phyloP scores from a whole-genome alignment of 805 yeast species.

The Candida fluviatilis region DNA sequence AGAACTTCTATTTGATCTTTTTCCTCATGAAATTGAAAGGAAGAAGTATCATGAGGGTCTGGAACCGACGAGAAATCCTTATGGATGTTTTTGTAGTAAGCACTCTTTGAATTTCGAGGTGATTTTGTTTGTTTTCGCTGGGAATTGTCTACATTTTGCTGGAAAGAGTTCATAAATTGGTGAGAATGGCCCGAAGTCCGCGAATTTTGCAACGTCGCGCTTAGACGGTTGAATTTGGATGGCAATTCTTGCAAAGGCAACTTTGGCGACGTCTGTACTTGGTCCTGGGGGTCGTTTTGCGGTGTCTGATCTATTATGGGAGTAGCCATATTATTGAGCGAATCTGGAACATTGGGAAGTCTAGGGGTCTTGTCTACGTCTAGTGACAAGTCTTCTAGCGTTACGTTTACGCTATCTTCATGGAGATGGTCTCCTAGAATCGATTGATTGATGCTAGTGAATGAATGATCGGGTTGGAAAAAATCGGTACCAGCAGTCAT shows the following conservation, averaged over 20 bases:
- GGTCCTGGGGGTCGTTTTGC: neutral
- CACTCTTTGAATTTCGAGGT: slow-evolving; percentile 7
- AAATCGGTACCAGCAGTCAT: neutral
- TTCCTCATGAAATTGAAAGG: slow-evolving; percentile 12
- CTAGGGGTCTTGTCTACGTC: slow-evolving; percentile 1
- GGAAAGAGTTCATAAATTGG: slow-evolving; percentile 34
- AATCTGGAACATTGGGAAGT: neutral
- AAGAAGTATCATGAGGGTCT: neutral
- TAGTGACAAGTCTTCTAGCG: neutral
- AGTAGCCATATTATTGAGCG: neutral
- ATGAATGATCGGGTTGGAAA: neutral
- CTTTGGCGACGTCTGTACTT: slow-evolving; percentile 3
- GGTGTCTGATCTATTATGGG: neutral
- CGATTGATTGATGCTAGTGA: neutral
- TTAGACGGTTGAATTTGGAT: slow-evolving; percentile 33
- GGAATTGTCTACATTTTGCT: slow-evolving; percentile 29
- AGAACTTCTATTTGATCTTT: slow-evolving; percentile 10
- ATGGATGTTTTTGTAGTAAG: slow-evolving; percentile 24
- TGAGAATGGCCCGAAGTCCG: slow-evolving; percentile 37
- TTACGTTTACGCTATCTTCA: neutral
- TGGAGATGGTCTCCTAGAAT: neutral
- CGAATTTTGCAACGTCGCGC: slow-evolving; percentile 31
- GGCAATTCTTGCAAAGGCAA: slow-evolving; percentile 33
- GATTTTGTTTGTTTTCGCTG: slow-evolving; percentile 11
- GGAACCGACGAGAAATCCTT: neutral